Percentiles rank a stretch among this genome's conserved stretches.
Conservation (phyloP, 2,329 filamentous ascomycete species). For the Aspergillus oerlinghausenensis region DNA sequence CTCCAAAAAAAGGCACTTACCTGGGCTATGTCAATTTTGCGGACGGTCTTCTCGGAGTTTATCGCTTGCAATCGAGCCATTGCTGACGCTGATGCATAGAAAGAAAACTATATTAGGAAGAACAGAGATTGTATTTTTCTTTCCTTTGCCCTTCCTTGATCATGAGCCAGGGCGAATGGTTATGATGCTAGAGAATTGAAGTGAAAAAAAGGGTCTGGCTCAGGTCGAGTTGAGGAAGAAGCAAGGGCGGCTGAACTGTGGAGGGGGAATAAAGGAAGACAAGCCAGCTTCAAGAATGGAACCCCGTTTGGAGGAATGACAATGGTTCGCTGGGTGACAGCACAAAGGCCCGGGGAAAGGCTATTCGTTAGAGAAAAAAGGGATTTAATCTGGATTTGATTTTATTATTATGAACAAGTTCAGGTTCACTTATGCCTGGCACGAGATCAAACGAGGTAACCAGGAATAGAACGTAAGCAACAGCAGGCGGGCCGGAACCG, state of each 20-base stretch:
- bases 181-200: conserved; percentile 1
- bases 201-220: neutral
- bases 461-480: neutral
- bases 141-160: neutral
- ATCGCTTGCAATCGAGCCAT: conserved; percentile 31
- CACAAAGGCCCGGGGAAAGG: neutral
- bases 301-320: conserved; percentile 12
- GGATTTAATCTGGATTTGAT: neutral
- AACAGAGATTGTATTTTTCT: neutral
- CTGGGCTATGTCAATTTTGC: conserved; percentile 40
- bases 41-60: conserved; percentile 35
- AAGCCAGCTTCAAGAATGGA: conserved; percentile 1
- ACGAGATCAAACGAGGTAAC: neutral
- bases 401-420: neutral
- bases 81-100: conserved; percentile 13
- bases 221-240: neutral
- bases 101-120: conserved; percentile 2
- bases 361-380: conserved; percentile 1
- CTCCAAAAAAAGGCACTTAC: conserved; percentile 20
- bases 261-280: conserved; percentile 11
- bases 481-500: too few species aligned
- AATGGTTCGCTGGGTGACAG: neutral
- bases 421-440: neutral
- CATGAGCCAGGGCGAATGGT: neutral
- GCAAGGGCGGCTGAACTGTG: conserved; percentile 10